A percentile compares a stretch with the other conserved stretches of the same genome.
These are phyloP conservation scores for Manihot esculenta DNA, from an alignment of 441 rosid genomes.

Conservation along the genomic window DNA sequence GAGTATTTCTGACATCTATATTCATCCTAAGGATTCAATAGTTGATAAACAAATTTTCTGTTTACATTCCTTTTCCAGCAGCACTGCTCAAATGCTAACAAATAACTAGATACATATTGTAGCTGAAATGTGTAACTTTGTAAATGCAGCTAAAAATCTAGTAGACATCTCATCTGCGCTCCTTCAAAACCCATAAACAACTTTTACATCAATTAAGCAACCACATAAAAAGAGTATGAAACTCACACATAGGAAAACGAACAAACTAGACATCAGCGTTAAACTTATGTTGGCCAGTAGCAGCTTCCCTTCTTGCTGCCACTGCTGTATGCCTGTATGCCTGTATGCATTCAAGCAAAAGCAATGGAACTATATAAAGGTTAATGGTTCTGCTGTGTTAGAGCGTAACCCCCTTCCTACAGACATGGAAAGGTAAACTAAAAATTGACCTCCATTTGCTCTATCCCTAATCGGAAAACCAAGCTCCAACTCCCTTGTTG, in stretches of 20 bases:
- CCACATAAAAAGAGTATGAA: slow-evolving; percentile 25
- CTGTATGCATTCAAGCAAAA: slow-evolving; percentile 26
- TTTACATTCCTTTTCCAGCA: slow-evolving; percentile 11
- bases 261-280: slow-evolving; percentile 30
- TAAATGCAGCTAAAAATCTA: slow-evolving; percentile 7
- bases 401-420: slow-evolving; percentile 39
- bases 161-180: slow-evolving; percentile 12
- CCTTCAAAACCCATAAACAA: slow-evolving; percentile 26
- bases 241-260: slow-evolving; percentile 22
- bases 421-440: slow-evolving; percentile 48
- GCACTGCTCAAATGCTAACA: not conserved
- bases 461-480: slow-evolving; percentile 56
- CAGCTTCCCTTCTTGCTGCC: slow-evolving; percentile 40
- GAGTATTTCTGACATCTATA: not conserved
- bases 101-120: not conserved
- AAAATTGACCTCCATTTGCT: slow-evolving; percentile 60
- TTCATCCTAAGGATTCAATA: not conserved
- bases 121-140: not conserved
- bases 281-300: slow-evolving; percentile 28
- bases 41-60: not conserved
- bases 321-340: slow-evolving; percentile 24
- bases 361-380: slow-evolving; percentile 24
- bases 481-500: slow-evolving; percentile 65
- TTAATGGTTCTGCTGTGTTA: slow-evolving; percentile 30
- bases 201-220: slow-evolving; percentile 27